These are phyloP conservation scores for Dioszegia crocea DNA, from an alignment of 768 basidiomycete species.

Conservation along the genomic window DNA sequence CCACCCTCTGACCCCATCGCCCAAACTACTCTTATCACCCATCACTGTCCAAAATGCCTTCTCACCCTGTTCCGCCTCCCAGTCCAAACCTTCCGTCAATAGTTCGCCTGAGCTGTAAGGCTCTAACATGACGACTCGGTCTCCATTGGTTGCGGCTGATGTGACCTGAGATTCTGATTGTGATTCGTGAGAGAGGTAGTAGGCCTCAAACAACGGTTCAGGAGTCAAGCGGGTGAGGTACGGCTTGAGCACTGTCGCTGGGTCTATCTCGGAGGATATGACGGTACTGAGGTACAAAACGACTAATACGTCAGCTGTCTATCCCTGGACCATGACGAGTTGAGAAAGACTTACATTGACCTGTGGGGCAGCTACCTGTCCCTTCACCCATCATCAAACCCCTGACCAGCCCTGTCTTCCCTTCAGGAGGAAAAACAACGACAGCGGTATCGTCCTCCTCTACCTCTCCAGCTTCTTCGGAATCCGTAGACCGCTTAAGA, in stretches of 20 bases:
- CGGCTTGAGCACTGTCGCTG: constrained; percentile 4
- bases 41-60: constrained; percentile 31
- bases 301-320: not conserved
- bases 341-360: constrained; percentile 50
- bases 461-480: constrained; percentile 7
- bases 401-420: constrained; percentile 28
- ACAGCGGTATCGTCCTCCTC: constrained; percentile 42
- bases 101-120: constrained; percentile 22
- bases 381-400: constrained; percentile 47
- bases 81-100: constrained; percentile 46
- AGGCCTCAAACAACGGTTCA: constrained; percentile 23
- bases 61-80: constrained; percentile 45
- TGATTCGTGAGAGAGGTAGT: constrained; percentile 13
- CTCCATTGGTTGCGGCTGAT: not conserved
- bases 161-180: not conserved
- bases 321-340: too few relatives aligned
- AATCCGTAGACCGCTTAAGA: constrained; percentile 3
- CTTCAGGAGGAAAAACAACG: constrained; percentile 42
- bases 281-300: constrained; percentile 13
- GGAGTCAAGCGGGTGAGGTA: constrained; percentile 14
- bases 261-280: not conserved
- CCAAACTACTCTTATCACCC: constrained; percentile 16
- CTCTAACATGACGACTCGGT: constrained; percentile 1
- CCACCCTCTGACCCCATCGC: constrained; percentile 31
- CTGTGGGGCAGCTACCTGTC: constrained; percentile 47